Conservation (phyloP, 140 eudicot species). For the Anethum foeniculum region DNA sequence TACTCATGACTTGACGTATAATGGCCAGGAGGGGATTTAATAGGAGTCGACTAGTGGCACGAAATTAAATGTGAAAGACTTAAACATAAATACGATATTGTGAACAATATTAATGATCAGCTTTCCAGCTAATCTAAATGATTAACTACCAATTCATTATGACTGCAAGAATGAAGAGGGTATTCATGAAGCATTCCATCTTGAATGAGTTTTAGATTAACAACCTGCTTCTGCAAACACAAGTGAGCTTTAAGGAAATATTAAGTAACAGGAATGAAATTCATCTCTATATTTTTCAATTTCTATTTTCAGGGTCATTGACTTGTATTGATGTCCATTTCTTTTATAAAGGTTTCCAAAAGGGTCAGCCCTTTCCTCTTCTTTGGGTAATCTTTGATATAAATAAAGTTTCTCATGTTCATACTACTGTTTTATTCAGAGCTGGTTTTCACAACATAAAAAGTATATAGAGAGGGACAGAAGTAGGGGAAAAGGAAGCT, state of each 20-base stretch:
- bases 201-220: conserved; percentile 4
- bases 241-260: neutral
- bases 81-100: neutral
- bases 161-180: neutral
- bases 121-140: conserved; percentile 5
- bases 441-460: neutral
- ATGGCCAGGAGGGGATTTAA: neutral
- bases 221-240: neutral
- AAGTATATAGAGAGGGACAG: neutral
- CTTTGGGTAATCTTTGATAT: conserved; percentile 6
- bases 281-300: neutral
- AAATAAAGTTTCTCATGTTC: conserved; percentile 9
- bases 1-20: neutral
- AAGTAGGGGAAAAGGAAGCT: conserved; percentile 10
- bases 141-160: neutral
- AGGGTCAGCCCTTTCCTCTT: conserved; percentile 14
- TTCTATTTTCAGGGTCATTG: neutral
- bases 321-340: neutral
- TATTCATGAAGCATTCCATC: conserved; percentile 1
- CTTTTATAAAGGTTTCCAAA: neutral
- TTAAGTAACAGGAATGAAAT: neutral
- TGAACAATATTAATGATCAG: neutral
- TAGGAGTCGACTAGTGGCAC: conserved; percentile 3
- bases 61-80: neutral
- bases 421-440: neutral